These are phyloP conservation scores for Ambrosiella xylebori DNA, from an alignment of 2,329 filamentous ascomycete species.

Conservation along the genomic window DNA sequence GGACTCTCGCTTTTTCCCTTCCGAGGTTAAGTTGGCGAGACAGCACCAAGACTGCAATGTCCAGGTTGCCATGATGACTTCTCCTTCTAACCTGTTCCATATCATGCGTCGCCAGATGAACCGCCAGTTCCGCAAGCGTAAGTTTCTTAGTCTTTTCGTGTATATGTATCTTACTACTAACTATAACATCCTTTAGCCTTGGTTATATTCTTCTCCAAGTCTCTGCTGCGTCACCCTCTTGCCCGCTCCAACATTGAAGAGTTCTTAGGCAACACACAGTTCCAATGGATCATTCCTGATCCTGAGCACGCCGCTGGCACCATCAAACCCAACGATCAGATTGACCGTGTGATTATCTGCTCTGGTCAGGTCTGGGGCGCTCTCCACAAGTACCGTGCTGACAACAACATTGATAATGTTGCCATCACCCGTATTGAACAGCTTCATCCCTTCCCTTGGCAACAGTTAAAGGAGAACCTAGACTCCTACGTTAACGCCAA, in stretches of 20 bases:
- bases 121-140: constrained; percentile 97
- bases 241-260: constrained; percentile 81
- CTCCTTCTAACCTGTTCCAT: constrained; percentile 90
- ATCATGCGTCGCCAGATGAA: constrained; percentile 94
- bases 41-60: constrained; percentile 99
- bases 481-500: constrained; percentile 95
- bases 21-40: constrained; percentile 73
- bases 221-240: constrained; percentile 81
- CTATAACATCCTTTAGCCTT: constrained; percentile 41
- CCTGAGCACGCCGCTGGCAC: constrained; percentile 59
- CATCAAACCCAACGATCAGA: constrained; percentile 67
- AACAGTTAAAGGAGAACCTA: constrained; percentile 88
- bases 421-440: constrained; percentile 94
- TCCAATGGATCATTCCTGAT: constrained; percentile 92
- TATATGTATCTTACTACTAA: neutral
- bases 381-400: constrained; percentile 75
- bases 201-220: constrained; percentile 96
- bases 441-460: constrained; percentile 97
- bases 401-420: constrained; percentile 73
- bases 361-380: constrained; percentile 86
- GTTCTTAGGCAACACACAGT: constrained; percentile 79
- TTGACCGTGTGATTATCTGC: constrained; percentile 89
- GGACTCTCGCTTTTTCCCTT: constrained; percentile 84
- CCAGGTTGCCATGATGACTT: constrained; percentile 96
- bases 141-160: constrained; percentile 24